Base-by-base conservation (phyloP, 2,329 filamentous ascomycete genomes). In the Endothia cerciana region DNA sequence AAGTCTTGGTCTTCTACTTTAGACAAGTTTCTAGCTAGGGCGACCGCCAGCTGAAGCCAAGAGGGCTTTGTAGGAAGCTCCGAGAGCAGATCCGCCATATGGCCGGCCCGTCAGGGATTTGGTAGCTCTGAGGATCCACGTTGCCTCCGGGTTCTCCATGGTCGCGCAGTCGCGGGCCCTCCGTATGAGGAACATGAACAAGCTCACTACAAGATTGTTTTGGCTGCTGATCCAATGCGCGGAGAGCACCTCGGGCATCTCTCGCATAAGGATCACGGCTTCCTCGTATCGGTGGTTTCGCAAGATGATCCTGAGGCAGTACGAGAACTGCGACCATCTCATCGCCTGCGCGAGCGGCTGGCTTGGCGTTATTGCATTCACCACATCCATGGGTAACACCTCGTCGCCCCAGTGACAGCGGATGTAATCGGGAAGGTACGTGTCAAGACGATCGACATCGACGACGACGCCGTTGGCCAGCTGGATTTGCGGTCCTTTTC, bases 381-480 rank as follows among this genome's bases (percentile, higher is more conserved):
- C 22, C 47, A 28, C 47, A 11, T 51, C 47, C 47, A 51, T 51
- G 47, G 47, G 47, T 2, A 25, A 5, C 11, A 51, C 28, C 25
- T 30, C 22, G 47, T 51, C 47, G 47, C 47, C 47, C 47, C 47
- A 51, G 47, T 51, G 47, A 22, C 47, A 30, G 47, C 47, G 47
- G 22, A 28, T 51, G 47, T 51, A 51, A 4, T 51, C 47, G 25
- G 47, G 47, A 25, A 51, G 47, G 47, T 51, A 51, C 22, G 47
- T 25, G 47, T 51, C 47, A 1, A 51, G 47, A 2, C 47, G 47
- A 15, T 51, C 47, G 7, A 51, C 17, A 13, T 51, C 47, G 47
- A 51, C 47, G 22, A 51, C 25, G 47, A 17, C 47, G 11, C 47
- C 47, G 47, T 51, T 51, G 11, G 47, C 25, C 47, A 51, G 47